Percentiles rank a stretch among this genome's conserved stretches.
Evolutionary conservation across 345 rosid genomes (phyloP).

Genomic region (Populus euphratica): DNA sequence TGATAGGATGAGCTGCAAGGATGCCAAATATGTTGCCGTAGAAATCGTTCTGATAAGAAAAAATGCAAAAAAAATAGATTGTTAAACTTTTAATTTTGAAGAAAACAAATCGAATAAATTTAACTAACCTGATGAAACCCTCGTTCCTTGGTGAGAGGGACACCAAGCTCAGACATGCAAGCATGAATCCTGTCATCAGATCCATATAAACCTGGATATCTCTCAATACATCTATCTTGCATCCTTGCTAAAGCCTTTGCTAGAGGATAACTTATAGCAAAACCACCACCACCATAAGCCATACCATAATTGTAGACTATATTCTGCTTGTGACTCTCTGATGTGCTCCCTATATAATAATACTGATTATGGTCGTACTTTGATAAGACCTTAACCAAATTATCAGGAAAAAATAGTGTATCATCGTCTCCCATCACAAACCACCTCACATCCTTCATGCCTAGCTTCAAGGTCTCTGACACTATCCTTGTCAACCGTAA

Average conservation of each 20-base stretch:
- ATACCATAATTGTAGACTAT: conserved; percentile 58
- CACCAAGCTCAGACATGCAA: conserved; percentile 86
- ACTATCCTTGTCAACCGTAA: conserved; percentile 40
- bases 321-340: conserved; percentile 82
- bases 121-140: conserved; percentile 82
- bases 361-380: conserved; percentile 64
- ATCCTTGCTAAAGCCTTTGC: conserved; percentile 54
- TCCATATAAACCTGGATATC: conserved; percentile 61
- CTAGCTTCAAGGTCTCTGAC: conserved; percentile 55
- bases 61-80: neutral
- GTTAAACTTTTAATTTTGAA: neutral
- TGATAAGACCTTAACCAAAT: conserved; percentile 52
- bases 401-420: conserved; percentile 65
- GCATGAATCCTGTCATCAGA: conserved; percentile 86
- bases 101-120: neutral
- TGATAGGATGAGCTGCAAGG: conserved; percentile 67
- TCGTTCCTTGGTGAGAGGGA: conserved; percentile 60
- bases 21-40: conserved; percentile 57
- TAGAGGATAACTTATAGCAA: conserved; percentile 67
- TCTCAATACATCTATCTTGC: conserved; percentile 63
- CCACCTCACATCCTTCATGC: conserved; percentile 57
- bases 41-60: conserved; percentile 48
- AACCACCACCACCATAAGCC: conserved; percentile 95
- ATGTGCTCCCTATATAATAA: conserved; percentile 64
- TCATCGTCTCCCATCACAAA: conserved; percentile 91